Percentiles rank a stretch among this genome's conserved stretches.
Conservation (phyloP, 768 basidiomycete species). For the Podaxis rugospora region DNA sequence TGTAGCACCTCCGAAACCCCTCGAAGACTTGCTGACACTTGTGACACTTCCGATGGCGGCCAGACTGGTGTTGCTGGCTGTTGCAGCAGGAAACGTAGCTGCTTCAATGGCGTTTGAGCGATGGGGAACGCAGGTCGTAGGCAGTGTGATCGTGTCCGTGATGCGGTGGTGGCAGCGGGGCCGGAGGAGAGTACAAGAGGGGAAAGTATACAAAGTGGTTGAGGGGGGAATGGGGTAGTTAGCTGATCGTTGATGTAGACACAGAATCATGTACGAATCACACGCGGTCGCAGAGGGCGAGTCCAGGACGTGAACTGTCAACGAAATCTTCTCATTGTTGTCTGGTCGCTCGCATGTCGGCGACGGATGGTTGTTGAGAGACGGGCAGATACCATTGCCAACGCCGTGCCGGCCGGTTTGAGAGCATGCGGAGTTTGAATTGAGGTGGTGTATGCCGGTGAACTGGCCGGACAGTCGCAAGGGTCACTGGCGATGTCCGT, state of each 20-base stretch:
- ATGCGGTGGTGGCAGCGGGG: conserved; percentile 37
- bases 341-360: background rate
- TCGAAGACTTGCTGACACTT: conserved; percentile 67
- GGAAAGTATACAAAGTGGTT: conserved; percentile 83
- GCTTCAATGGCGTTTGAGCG: conserved; percentile 74
- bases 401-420: conserved; percentile 6
- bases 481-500: background rate
- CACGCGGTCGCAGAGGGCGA: background rate
- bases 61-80: conserved; percentile 63
- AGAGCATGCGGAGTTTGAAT: conserved; percentile 22
- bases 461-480: background rate
- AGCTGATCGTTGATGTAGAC: background rate
- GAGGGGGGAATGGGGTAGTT: conserved; percentile 60
- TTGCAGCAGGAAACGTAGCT: conserved; percentile 65
- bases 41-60: conserved; percentile 69
- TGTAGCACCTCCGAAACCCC: conserved; percentile 57
- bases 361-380: conserved; percentile 5
- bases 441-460: background rate
- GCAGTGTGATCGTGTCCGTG: conserved; percentile 46
- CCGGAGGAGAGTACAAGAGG: conserved; percentile 50
- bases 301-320: background rate
- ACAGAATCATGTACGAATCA: background rate
- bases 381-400: background rate
- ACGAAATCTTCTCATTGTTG: conserved; percentile 4
- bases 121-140: conserved; percentile 60